Conservation (phyloP, 768 basidiomycete species). For the Neoboletus brunneissimus region DNA sequence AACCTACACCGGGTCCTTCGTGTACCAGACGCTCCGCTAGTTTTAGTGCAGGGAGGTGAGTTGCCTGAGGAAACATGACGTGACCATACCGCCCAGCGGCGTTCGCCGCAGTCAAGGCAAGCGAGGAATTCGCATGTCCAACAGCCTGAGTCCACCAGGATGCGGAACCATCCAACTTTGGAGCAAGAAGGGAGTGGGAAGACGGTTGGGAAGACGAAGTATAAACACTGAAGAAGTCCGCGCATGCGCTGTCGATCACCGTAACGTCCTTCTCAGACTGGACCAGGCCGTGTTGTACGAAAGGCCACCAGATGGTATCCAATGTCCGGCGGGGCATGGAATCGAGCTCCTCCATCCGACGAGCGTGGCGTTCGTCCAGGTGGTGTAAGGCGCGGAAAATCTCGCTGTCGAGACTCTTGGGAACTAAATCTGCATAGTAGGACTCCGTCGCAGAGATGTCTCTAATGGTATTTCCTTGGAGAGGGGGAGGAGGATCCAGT, state of each 20-base stretch:
- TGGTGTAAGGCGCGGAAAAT: slow-evolving; percentile 50
- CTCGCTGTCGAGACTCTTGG: slow-evolving; percentile 33
- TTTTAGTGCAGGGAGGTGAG: slow-evolving; percentile 79
- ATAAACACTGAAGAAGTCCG: slow-evolving; percentile 82
- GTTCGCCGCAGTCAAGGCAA: slow-evolving; percentile 82
- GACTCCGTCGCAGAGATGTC: slow-evolving; percentile 55
- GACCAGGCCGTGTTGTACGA: slow-evolving; percentile 84
- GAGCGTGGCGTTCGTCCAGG: slow-evolving; percentile 60
- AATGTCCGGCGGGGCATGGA: slow-evolving; percentile 77
- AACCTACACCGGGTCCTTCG: slow-evolving; percentile 79
- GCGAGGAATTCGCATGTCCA: slow-evolving; percentile 73
- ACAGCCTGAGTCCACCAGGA: slow-evolving; percentile 98
- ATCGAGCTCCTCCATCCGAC: slow-evolving; percentile 69
- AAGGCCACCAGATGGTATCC: slow-evolving; percentile 93
- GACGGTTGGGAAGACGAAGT: slow-evolving; percentile 30
- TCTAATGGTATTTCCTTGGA: slow-evolving; percentile 38
- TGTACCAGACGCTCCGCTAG: slow-evolving; percentile 77
- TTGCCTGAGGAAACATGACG: slow-evolving; percentile 92
- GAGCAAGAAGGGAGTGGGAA: slow-evolving; percentile 42
- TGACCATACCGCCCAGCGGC: slow-evolving; percentile 95
- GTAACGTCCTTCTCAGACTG: slow-evolving; percentile 71
- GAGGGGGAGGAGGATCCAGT: slow-evolving; percentile 57
- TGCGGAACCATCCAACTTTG: slow-evolving; percentile 86
- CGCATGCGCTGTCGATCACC: slow-evolving; percentile 86
- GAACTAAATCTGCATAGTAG: slow-evolving; percentile 65